These are phyloP conservation scores for Byssothecium circinans DNA, from an alignment of 2,329 filamentous ascomycete genomes.

Conservation along the genomic window DNA sequence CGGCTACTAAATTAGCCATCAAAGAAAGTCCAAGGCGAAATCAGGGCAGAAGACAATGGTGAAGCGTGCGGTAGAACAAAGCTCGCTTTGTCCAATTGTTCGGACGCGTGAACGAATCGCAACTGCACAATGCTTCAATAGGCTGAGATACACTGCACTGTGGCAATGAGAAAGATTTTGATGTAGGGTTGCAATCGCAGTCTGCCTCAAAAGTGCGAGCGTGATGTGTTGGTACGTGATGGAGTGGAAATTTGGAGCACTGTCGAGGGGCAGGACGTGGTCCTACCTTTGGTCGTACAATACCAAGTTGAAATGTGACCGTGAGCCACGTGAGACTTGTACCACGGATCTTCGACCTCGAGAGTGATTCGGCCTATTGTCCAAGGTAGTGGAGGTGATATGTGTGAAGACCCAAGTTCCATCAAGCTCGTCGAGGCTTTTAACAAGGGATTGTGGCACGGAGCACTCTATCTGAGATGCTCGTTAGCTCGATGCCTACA, in stretches of 20 bases:
- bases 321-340: no score
- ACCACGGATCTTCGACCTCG: no score
- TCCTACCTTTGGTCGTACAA: neutral
- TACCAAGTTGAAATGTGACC: no score
- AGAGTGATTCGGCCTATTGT: no score
- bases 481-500: no score
- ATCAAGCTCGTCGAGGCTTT: no score
- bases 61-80: neutral
- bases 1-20: neutral
- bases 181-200: neutral
- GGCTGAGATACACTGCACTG: neutral
- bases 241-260: neutral
- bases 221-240: neutral
- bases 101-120: neutral
- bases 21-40: neutral
- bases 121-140: neutral
- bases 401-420: no score
- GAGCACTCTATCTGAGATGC: no score
- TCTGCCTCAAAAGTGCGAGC: neutral
- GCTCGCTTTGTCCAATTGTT: neutral
- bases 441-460: no score
- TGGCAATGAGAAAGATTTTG: neutral
- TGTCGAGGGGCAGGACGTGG: neutral
- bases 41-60: neutral
- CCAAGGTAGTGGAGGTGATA: no score